Conservation (phyloP, 2,329 filamentous ascomycete genomes). For the Verticillium longisporum region DNA sequence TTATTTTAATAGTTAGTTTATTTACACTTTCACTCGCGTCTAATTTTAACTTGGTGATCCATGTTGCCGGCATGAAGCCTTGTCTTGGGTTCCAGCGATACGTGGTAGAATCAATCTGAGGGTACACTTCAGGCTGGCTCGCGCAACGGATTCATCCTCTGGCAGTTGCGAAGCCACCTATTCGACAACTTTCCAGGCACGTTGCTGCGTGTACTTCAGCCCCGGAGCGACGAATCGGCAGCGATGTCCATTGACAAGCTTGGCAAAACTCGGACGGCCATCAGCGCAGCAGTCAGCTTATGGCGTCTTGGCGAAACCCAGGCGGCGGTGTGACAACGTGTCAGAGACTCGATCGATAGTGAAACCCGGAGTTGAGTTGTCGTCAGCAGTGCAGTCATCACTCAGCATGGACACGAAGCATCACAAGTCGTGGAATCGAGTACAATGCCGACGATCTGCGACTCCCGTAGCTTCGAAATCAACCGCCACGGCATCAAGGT, state of each 20-base stretch:
- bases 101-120: background rate
- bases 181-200: background rate
- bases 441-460: no score
- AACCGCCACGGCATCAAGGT: background rate
- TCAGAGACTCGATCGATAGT: background rate
- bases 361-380: background rate
- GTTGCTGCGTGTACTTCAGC: background rate
- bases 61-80: background rate
- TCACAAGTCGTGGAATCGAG: background rate
- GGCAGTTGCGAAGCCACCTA: background rate
- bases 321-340: background rate
- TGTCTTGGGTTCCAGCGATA: background rate
- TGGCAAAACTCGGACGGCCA: background rate
- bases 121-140: background rate
- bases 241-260: background rate
- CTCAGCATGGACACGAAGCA: background rate
- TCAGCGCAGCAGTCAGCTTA: conserved; percentile 1
- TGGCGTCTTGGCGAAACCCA: background rate
- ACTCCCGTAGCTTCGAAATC: no score
- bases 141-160: background rate
- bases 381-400: background rate
- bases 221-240: background rate
- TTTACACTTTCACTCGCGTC: no score
- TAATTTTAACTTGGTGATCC: no score
- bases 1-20: no score